Conservation (phyloP, 805 yeast species). For the Tetrapisispora iriomotensis region DNA sequence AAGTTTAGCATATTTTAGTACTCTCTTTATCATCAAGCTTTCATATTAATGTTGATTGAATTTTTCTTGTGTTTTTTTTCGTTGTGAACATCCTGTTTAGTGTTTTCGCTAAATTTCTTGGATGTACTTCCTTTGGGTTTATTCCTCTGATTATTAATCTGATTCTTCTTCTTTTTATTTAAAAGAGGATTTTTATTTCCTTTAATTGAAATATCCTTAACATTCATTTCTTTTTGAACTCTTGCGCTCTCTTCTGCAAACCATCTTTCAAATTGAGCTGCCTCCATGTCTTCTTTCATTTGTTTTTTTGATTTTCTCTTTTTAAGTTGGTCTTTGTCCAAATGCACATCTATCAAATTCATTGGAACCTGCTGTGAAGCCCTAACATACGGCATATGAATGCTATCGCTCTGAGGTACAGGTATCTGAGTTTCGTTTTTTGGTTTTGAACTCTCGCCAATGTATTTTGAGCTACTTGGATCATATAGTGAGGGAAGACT, state of each 20-base stretch:
- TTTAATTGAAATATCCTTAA: neutral
- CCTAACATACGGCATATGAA: conserved; percentile 1
- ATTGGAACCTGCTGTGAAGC: conserved; percentile 1
- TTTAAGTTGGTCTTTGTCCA: neutral
- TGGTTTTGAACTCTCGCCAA: neutral
- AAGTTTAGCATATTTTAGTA: too few relatives aligned
- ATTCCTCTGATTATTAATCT: too few relatives aligned
- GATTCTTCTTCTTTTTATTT: neutral
- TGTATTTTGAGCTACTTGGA: neutral
- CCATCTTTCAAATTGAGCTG: conserved; percentile 80
- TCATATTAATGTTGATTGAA: too few relatives aligned
- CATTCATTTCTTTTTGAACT: conserved; percentile 37
- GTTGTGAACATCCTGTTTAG: too few relatives aligned
- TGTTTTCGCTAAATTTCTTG: too few relatives aligned
- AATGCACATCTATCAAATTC: conserved; percentile 1
- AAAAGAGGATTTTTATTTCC: neutral
- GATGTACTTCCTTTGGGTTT: too few relatives aligned
- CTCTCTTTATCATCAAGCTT: too few relatives aligned
- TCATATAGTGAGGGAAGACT: conserved; percentile 18
- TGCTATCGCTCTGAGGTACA: neutral
- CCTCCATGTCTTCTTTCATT: conserved; percentile 64
- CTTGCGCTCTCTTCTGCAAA: conserved; percentile 71
- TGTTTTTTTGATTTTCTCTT: conserved; percentile 27
- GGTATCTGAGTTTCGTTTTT: neutral
- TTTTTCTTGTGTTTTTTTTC: too few relatives aligned